A percentile compares a stretch with the other conserved stretches of the same genome.
These are phyloP conservation scores for Gaertneriomyces sp. DNA, from an alignment of 192 early-diverging fungal genomes.

Conservation along the genomic window DNA sequence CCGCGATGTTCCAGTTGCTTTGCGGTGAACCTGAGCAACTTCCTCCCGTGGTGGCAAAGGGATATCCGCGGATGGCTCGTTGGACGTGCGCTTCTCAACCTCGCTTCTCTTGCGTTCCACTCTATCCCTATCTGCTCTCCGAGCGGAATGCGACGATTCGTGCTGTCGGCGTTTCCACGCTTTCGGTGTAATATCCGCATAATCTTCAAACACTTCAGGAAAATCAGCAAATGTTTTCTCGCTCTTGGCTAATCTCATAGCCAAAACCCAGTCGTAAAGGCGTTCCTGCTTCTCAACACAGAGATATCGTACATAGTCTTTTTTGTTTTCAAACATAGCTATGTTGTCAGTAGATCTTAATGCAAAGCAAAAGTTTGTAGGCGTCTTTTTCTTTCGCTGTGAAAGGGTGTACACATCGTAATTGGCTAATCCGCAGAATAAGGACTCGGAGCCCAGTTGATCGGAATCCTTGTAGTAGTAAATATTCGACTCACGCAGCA, in stretches of 20 bases:
- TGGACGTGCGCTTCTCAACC: too few relatives aligned
- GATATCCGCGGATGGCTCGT: too few relatives aligned
- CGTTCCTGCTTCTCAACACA: slow-evolving; percentile 63
- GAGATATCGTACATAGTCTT: slow-evolving; percentile 76
- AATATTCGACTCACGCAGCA: slow-evolving; percentile 60
- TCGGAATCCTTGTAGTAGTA: slow-evolving; percentile 67
- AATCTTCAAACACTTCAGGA: slow-evolving; percentile 43
- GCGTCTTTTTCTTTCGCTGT: slow-evolving; percentile 58
- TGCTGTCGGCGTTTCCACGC: slow-evolving; percentile 17
- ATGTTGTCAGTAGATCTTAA: slow-evolving; percentile 76
- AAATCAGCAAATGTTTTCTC: slow-evolving; percentile 42
- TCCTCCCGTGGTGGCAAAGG: too few relatives aligned
- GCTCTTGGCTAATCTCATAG: slow-evolving; percentile 63
- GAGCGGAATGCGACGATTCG: not conserved
- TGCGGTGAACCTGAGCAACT: too few relatives aligned
- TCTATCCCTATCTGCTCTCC: too few relatives aligned
- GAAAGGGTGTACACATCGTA: slow-evolving; percentile 85
- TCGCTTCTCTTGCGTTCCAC: too few relatives aligned
- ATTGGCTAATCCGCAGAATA: slow-evolving; percentile 56
- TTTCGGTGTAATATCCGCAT: slow-evolving; percentile 28
- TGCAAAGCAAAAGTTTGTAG: slow-evolving; percentile 78
- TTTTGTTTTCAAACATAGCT: slow-evolving; percentile 76
- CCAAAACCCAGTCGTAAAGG: slow-evolving; percentile 69
- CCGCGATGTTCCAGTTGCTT: too few relatives aligned
- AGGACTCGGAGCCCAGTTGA: slow-evolving; percentile 25